Evolutionary conservation across 2,329 filamentous ascomycete species (phyloP).

Genomic region (Ceratocystis destructans): DNA sequence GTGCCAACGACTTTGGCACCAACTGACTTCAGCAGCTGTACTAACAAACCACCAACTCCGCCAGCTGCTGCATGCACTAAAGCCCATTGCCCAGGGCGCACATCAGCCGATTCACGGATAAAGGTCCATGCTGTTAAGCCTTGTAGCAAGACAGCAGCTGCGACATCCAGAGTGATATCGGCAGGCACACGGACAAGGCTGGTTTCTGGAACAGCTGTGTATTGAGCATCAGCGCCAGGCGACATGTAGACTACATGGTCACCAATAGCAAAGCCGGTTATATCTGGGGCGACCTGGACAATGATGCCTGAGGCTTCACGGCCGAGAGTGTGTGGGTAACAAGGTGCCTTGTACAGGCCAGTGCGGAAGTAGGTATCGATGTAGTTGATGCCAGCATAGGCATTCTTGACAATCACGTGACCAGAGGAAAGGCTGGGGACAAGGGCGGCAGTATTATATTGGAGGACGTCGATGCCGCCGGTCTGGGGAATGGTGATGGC

Average conservation of each 20-base stretch:
- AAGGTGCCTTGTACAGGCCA: slow-evolving; percentile 50
- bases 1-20: slow-evolving; percentile 72
- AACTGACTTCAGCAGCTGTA: slow-evolving; percentile 56
- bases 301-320: slow-evolving; percentile 66
- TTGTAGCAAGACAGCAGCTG: slow-evolving; percentile 60
- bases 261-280: slow-evolving; percentile 45
- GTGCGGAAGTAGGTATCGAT: slow-evolving; percentile 63
- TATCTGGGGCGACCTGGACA: slow-evolving; percentile 43
- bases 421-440: slow-evolving; percentile 40
- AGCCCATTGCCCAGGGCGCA: slow-evolving; percentile 65
- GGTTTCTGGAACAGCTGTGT: slow-evolving; percentile 38
- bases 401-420: slow-evolving; percentile 48
- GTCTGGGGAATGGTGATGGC: slow-evolving; percentile 51
- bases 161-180: slow-evolving; percentile 44
- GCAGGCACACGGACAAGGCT: slow-evolving; percentile 51
- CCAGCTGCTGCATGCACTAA: slow-evolving; percentile 78
- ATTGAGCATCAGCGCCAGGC: slow-evolving; percentile 41
- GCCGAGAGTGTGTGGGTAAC: slow-evolving; percentile 61
- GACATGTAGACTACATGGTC: slow-evolving; percentile 59
- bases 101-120: slow-evolving; percentile 60
- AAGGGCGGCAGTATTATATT: slow-evolving; percentile 37
- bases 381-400: slow-evolving; percentile 54
- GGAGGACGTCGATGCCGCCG: slow-evolving; percentile 55
- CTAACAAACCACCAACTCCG: slow-evolving; percentile 62
- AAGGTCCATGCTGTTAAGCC: slow-evolving; percentile 72